These are phyloP conservation scores for Hericium alpestre DNA, from an alignment of 768 basidiomycete genomes.

Conservation along the genomic window DNA sequence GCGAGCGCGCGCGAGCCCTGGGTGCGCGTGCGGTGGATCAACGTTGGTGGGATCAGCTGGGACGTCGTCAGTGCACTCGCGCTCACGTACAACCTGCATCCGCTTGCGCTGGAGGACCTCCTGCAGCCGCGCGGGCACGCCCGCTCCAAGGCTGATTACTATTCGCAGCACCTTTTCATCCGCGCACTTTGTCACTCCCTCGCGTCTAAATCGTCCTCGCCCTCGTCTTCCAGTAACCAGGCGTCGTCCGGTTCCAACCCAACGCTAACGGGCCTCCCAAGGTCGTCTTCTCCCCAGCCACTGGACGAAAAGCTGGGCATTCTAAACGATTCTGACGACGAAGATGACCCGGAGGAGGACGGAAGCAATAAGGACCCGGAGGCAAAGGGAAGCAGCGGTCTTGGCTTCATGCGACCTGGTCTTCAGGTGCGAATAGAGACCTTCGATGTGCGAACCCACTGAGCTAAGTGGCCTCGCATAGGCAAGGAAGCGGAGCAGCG, in stretches of 20 bases:
- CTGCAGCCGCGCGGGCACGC: conserved; percentile 38
- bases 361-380: no score
- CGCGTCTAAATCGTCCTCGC: conserved; percentile 4
- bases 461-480: background rate
- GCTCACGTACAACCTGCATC: conserved; percentile 57
- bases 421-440: no score
- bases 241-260: background rate
- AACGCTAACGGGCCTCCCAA: conserved; percentile 20
- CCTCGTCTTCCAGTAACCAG: background rate
- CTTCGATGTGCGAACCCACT: no score
- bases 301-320: conserved; percentile 12
- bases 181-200: conserved; percentile 58
- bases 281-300: conserved; percentile 24
- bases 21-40: conserved; percentile 69
- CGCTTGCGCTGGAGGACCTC: conserved; percentile 62
- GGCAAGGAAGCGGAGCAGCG: conserved; percentile 22
- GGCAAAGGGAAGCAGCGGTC: no score
- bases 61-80: conserved; percentile 62
- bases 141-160: conserved; percentile 65
- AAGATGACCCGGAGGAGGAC: conserved; percentile 15
- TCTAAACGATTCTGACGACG: conserved; percentile 14
- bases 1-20: conserved; percentile 43
- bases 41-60: conserved; percentile 58
- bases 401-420: no score
- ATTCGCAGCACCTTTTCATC: conserved; percentile 58